These are phyloP conservation scores for Paecilomyces sp. DNA, from an alignment of 2,329 filamentous ascomycete species.

Conservation along the genomic window DNA sequence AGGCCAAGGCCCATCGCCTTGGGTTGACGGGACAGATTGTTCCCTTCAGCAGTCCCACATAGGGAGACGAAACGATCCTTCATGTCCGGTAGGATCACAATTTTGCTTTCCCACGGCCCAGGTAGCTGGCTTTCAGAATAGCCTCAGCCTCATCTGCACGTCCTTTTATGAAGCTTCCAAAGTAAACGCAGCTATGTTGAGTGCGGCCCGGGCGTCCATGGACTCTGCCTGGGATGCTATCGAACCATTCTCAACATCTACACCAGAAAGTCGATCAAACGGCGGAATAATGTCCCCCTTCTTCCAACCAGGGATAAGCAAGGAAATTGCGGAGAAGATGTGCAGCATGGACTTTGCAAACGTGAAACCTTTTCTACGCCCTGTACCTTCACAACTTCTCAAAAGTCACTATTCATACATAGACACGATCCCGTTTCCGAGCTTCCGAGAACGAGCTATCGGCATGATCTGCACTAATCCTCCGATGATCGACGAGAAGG, in stretches of 20 bases:
- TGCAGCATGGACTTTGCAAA: background rate
- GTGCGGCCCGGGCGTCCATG: background rate
- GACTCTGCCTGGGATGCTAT: background rate
- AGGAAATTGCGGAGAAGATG: background rate
- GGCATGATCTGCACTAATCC: background rate
- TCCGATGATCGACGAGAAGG: background rate
- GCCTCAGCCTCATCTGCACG: background rate
- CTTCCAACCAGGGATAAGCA: background rate
- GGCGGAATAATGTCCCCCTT: background rate
- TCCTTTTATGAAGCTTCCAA: background rate
- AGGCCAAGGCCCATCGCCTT: background rate
- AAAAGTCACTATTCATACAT: background rate
- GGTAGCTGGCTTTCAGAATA: background rate
- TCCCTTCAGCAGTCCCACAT: background rate
- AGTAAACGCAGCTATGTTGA: background rate
- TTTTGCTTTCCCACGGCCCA: background rate
- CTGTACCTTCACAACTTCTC: background rate
- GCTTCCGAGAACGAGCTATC: background rate
- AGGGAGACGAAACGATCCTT: background rate
- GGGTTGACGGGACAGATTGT: background rate
- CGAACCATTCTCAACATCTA: background rate
- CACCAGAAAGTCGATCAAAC: background rate
- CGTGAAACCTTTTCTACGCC: background rate
- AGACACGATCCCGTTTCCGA: background rate
- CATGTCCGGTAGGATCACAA: background rate